These are phyloP conservation scores for Trypanosoma vivax DNA, from an alignment of 208 protist genomes.

Conservation along the genomic window DNA sequence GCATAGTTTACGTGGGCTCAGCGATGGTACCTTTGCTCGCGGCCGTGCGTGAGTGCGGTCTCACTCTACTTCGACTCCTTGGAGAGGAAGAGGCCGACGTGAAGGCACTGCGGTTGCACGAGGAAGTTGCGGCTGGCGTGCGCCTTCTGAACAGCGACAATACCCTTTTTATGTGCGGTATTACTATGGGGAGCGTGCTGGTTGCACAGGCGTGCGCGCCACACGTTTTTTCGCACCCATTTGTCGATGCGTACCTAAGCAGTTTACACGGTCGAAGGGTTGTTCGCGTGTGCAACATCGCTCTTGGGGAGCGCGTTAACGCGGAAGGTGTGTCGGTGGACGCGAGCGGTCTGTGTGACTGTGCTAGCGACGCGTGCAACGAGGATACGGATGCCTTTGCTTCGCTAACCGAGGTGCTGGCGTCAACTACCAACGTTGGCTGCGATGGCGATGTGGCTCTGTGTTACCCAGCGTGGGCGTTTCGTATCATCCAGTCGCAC, in stretches of 20 bases:
- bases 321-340: background rate
- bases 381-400: background rate
- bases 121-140: slow-evolving; percentile 23
- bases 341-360: background rate
- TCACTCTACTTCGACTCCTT: slow-evolving; percentile 29
- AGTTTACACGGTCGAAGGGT: slow-evolving; percentile 23
- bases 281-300: slow-evolving; percentile 38
- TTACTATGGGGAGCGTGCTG: slow-evolving; percentile 26
- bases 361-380: background rate
- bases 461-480: slow-evolving; percentile 8
- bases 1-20: slow-evolving; percentile 52
- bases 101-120: slow-evolving; percentile 27
- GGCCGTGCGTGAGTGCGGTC: slow-evolving; percentile 30
- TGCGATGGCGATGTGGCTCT: background rate
- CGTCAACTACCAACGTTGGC: background rate
- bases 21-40: slow-evolving; percentile 33
- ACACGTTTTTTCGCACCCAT: slow-evolving; percentile 22
- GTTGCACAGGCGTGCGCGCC: slow-evolving; percentile 48
- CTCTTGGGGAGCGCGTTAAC: slow-evolving; percentile 4
- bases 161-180: slow-evolving; percentile 23
- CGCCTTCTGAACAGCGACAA: slow-evolving; percentile 23
- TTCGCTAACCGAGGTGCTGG: background rate
- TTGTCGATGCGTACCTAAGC: slow-evolving; percentile 31
- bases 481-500: background rate
- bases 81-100: slow-evolving; percentile 1